Evolutionary conservation across 2,329 filamentous ascomycete species (phyloP).

Genomic region (Ceratocystis eucalypticola): DNA sequence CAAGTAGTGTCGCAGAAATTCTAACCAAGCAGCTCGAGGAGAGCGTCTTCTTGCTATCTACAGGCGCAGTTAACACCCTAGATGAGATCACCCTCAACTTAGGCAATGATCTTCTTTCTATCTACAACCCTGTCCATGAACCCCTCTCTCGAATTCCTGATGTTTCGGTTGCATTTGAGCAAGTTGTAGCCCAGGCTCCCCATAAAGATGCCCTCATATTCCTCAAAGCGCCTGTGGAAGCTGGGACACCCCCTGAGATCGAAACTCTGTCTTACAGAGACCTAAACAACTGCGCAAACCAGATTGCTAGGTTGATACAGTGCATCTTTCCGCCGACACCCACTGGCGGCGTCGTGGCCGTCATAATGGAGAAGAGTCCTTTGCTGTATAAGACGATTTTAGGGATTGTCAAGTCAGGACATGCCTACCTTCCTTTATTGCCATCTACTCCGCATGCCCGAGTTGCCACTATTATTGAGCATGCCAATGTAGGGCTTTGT

Average conservation of each 20-base stretch:
- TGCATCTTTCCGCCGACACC: background rate
- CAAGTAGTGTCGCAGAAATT: slow-evolving; percentile 39
- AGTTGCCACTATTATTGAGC: slow-evolving; percentile 45
- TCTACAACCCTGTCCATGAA: slow-evolving; percentile 33
- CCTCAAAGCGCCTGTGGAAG: slow-evolving; percentile 29
- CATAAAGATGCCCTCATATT: slow-evolving; percentile 52
- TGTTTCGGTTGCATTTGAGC: slow-evolving; percentile 42
- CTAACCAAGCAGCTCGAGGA: slow-evolving; percentile 49
- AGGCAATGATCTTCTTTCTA: slow-evolving; percentile 31
- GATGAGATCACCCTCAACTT: slow-evolving; percentile 21
- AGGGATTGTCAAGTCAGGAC: slow-evolving; percentile 59
- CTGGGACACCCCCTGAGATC: slow-evolving; percentile 21
- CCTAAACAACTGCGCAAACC: slow-evolving; percentile 52
- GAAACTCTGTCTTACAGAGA: slow-evolving; percentile 47
- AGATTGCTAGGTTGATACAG: slow-evolving; percentile 35
- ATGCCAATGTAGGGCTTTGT: slow-evolving; percentile 40
- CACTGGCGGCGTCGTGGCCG: slow-evolving; percentile 35
- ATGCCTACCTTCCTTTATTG: slow-evolving; percentile 66
- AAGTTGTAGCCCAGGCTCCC: slow-evolving; percentile 35
- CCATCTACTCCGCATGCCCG: slow-evolving; percentile 55
- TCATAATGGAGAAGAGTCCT: slow-evolving; percentile 65
- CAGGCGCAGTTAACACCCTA: slow-evolving; percentile 21
- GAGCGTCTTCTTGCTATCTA: slow-evolving; percentile 29
- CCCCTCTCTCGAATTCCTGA: slow-evolving; percentile 29
- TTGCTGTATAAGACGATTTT: slow-evolving; percentile 62